These are phyloP conservation scores for Groenewaldozyma auringiensis DNA, from an alignment of 1,139 yeast genomes.

Conservation along the genomic window DNA sequence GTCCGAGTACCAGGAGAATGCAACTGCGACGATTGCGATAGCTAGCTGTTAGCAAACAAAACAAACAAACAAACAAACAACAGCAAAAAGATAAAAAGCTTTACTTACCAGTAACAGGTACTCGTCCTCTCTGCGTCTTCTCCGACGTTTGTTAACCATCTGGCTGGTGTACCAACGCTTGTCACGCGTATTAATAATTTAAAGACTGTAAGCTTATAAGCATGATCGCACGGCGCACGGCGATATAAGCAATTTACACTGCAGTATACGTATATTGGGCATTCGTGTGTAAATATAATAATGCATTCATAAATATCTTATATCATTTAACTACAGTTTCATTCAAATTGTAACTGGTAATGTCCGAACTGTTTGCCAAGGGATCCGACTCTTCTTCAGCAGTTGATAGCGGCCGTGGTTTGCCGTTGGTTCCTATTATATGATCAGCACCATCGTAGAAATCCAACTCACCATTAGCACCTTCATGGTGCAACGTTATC, in stretches of 20 bases:
- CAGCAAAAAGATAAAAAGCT: background rate
- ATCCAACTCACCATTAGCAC: conserved; percentile 10
- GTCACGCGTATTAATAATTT: background rate
- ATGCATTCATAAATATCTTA: background rate
- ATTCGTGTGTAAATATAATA: too few species aligned
- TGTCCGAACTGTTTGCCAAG: conserved; percentile 5
- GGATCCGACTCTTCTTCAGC: conserved; percentile 11
- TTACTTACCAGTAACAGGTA: conserved; percentile 6
- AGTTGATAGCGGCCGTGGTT: background rate
- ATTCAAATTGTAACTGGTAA: conserved; percentile 1
- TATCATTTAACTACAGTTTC: background rate
- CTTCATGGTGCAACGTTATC: conserved; percentile 72
- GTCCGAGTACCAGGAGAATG: background rate
- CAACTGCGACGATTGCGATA: background rate
- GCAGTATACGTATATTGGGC: too few species aligned
- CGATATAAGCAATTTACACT: too few species aligned
- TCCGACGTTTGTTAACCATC: conserved; percentile 3
- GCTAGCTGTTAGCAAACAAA: too few species aligned
- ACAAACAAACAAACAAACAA: too few species aligned
- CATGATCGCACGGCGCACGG: too few species aligned
- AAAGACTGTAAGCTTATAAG: background rate
- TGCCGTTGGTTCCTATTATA: background rate
- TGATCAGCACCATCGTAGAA: background rate
- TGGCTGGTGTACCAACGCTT: too few species aligned
- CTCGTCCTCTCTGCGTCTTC: conserved; percentile 6